Conservation (phyloP, 768 basidiomycete genomes). For the Russula brevipes region DNA sequence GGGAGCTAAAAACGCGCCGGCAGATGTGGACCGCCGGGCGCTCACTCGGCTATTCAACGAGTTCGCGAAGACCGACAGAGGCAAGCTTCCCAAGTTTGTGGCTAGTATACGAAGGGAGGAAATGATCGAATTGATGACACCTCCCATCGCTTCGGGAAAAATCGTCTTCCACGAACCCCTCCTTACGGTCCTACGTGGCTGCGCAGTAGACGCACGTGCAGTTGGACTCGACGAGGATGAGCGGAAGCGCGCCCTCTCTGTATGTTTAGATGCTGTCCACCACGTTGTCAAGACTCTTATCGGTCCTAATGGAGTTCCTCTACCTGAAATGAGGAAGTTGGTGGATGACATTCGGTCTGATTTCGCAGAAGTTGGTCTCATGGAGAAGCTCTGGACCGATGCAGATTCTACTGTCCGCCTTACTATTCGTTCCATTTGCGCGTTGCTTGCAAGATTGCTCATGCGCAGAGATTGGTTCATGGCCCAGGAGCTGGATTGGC, state of each 20-base stretch:
- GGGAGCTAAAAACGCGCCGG: neutral
- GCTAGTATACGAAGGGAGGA: neutral
- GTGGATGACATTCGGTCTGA: neutral
- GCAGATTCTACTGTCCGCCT: neutral
- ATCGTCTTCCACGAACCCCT: neutral
- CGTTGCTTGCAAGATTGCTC: neutral
- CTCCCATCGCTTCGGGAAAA: neutral
- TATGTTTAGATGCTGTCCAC: neutral
- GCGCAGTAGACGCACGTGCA: neutral
- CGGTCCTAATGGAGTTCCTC: too few relatives aligned
- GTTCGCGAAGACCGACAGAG: neutral
- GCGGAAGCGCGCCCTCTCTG: neutral
- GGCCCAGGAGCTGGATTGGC: neutral
- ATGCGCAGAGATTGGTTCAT: neutral
- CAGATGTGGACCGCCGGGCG: neutral
- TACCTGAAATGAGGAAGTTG: too few relatives aligned
- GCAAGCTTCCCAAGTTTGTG: neutral
- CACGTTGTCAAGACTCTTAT: neutral
- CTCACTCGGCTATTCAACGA: neutral
- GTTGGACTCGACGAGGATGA: neutral
- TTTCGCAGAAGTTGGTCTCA: neutral
- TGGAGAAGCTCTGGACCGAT: neutral
- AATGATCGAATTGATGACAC: neutral
- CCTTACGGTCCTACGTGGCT: neutral
- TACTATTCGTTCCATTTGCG: neutral